These are phyloP conservation scores for Ustilago xerochloae DNA, from an alignment of 1,284 basidiomycete genomes.

Conservation along the genomic window DNA sequence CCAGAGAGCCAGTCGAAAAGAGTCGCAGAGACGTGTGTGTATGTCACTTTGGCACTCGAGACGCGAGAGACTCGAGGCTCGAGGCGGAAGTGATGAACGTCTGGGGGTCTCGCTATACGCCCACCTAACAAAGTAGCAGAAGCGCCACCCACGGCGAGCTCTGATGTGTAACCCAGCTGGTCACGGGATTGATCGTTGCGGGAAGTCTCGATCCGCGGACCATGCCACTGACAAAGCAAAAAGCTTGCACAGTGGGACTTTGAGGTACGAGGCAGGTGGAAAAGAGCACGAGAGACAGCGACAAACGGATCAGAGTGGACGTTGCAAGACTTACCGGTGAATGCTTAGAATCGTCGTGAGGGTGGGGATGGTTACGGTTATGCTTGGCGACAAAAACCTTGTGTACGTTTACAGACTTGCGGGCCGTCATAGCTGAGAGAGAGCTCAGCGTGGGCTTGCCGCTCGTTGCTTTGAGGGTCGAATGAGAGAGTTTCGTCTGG, in stretches of 20 bases:
- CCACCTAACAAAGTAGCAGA: too few species aligned
- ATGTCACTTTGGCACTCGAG: too few species aligned
- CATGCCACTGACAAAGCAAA: too few species aligned
- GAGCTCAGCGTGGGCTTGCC: not conserved
- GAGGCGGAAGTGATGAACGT: too few species aligned
- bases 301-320: not conserved
- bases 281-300: not conserved
- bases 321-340: constrained; percentile 24
- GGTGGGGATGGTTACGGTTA: constrained; percentile 26
- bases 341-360: not conserved
- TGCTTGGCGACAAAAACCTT: not conserved
- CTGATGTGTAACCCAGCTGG: too few species aligned
- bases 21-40: too few species aligned
- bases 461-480: not conserved
- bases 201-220: too few species aligned
- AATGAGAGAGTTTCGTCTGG: not conserved
- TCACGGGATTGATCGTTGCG: too few species aligned
- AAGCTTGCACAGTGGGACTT: not conserved
- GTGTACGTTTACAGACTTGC: not conserved
- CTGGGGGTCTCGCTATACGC: too few species aligned
- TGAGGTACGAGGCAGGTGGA: not conserved
- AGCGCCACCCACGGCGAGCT: too few species aligned
- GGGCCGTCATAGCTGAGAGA: not conserved
- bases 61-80: too few species aligned
- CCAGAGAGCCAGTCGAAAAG: too few species aligned